phyloP scores from a whole-genome alignment of 768 basidiomycete species.

The Tephrocybe sp. region DNA sequence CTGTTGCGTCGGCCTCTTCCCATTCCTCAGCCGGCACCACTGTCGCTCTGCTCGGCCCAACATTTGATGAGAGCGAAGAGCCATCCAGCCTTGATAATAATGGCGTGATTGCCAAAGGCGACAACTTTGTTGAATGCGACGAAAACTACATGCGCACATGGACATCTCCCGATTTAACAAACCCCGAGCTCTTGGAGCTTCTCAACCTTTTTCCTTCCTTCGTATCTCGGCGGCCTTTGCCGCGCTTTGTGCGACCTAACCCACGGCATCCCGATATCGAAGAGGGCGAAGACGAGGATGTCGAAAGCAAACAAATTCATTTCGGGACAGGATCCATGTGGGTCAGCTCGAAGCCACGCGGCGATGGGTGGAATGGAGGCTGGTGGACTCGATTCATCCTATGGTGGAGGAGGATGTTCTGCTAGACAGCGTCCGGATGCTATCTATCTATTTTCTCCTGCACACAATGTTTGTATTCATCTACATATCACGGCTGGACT shows the following conservation, averaged over 20 bases:
- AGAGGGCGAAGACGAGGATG: constrained; percentile 59
- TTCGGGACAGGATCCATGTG: constrained; percentile 87
- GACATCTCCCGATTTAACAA: constrained; percentile 76
- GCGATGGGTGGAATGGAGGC: constrained; percentile 66
- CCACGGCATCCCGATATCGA: constrained; percentile 57
- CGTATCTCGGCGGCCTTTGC: constrained; percentile 64
- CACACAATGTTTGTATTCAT: constrained; percentile 18
- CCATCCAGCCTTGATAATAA: constrained; percentile 33
- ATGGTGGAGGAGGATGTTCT: constrained; percentile 81
- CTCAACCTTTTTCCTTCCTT: constrained; percentile 76
- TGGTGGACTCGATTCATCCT: constrained; percentile 77
- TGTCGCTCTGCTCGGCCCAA: constrained; percentile 27
- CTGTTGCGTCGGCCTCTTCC: constrained; percentile 53
- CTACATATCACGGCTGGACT: constrained; percentile 18
- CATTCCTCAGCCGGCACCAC: constrained; percentile 36
- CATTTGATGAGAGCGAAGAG: constrained; percentile 37
- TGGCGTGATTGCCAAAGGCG: constrained; percentile 32
- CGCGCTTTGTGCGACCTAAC: constrained; percentile 58
- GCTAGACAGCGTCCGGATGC: constrained; percentile 37
- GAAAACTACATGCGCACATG: constrained; percentile 70
- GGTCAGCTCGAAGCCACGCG: constrained; percentile 60
- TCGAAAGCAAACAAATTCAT: constrained; percentile 55
- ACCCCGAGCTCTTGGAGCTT: constrained; percentile 69
- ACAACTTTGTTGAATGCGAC: constrained; percentile 27
- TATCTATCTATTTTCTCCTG: constrained; percentile 2